Percentiles rank a stretch among this genome's conserved stretches.
These are phyloP conservation scores for Sequoia sempervirens DNA, from an alignment of 75 land plant species.

Conservation along the genomic window DNA sequence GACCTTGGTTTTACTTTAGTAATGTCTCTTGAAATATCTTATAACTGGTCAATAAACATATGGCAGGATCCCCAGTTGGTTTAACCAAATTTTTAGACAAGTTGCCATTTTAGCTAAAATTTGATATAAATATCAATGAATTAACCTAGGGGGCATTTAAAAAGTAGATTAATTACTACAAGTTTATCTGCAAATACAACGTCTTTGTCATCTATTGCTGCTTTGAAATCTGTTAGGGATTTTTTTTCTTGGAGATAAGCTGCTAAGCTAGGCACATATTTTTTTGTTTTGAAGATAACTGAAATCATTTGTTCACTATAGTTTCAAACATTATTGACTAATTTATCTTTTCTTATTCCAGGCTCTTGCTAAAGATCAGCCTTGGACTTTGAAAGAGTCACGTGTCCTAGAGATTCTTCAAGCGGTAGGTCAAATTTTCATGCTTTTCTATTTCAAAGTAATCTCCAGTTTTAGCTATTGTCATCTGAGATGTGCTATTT, in stretches of 20 bases:
- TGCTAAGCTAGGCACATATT: neutral
- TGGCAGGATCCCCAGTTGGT: too few relatives aligned
- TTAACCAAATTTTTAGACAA: neutral
- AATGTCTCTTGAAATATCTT: too few relatives aligned
- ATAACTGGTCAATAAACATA: too few relatives aligned
- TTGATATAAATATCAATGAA: neutral
- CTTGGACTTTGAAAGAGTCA: constrained; percentile 86
- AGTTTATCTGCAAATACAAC: neutral
- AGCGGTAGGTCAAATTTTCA: constrained; percentile 52
- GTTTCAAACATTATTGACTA: neutral
- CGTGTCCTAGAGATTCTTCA: constrained; percentile 90
- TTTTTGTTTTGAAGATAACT: neutral
- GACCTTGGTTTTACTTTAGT: too few relatives aligned
- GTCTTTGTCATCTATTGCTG: too few relatives aligned
- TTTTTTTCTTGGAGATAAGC: neutral
- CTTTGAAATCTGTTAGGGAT: neutral
- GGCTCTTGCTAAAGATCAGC: constrained; percentile 95
- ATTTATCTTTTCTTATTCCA: constrained; percentile 15
- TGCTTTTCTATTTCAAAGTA: neutral
- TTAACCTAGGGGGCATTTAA: neutral
- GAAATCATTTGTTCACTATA: neutral
- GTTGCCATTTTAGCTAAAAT: neutral
- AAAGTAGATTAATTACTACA: neutral
- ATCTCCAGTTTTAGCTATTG: neutral
- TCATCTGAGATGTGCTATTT: neutral